Evolutionary conservation across 1,284 basidiomycete species (phyloP), one percentile per base, ranked within the genome.

Genomic region (Golubevia sp.): DNA sequence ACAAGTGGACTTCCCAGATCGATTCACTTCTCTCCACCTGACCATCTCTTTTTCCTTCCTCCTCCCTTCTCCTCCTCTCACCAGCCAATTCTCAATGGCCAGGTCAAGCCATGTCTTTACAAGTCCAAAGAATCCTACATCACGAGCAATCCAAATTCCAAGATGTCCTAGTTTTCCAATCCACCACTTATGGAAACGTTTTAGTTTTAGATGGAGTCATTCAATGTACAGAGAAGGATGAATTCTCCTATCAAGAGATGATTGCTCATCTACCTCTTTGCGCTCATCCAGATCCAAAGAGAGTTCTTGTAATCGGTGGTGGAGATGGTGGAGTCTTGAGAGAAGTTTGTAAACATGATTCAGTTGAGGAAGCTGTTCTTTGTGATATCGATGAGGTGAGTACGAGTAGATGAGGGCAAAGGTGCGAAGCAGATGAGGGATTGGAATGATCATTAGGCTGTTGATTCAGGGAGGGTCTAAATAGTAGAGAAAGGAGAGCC

Each of bases 331-430:
- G 78, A 67, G 96, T 99, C 70, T 92, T 99, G 55, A 91, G 97
- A 63, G 96, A 99, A 85, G 94, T 95, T 38, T 89, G 99, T 84
- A 98, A 97, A 87, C 95, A 99, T 86, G 88, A 91, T 59, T 88
- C 88, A 2, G 95, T 99, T 68, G 90, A 97, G 85, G 86, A 94
- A 77, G 95, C 97, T 76, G 92, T 96, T 48, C 90, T 99, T 20
- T 96, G 93, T 86, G 97, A 99, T 86, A 99, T 99, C 83, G 96
- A 99, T 85, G 96, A 97, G 88, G 91, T 91, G 55, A 38, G 85
- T 79, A 21, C 44, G 5, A 34, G 30, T 5, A 34, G 30, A 34
- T 34, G 30, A 11, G 11, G 30, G 11, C 30, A 34, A 11, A 34
- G 30, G 11, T 34, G 30, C n/a, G n/a, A 11, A 34, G 30, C 30